Evolutionary conservation across 176 grass and related monocot genomes (phyloP).

Genomic region (Hyparrhenia diplandra): DNA sequence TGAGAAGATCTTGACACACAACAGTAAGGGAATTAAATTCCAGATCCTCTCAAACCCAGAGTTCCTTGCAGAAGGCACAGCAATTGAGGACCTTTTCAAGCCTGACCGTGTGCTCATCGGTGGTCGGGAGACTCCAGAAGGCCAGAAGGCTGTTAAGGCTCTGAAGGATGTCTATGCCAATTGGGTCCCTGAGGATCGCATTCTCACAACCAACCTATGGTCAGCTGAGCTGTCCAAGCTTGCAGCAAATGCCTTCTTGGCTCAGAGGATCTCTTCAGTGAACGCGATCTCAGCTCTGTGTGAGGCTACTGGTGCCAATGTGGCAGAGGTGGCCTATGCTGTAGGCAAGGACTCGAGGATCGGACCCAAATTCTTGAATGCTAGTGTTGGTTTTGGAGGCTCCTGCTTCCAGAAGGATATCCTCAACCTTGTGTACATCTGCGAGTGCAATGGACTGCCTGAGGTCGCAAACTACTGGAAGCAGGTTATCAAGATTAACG

Average conservation of each 20-base stretch:
- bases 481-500: conserved; percentile 69
- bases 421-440: conserved; percentile 68
- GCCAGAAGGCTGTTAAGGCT: conserved; percentile 47
- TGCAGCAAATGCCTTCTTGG: conserved; percentile 67
- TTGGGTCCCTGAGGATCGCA: conserved; percentile 60
- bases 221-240: conserved; percentile 66
- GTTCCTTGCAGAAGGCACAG: conserved; percentile 64
- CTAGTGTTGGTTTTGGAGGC: conserved; percentile 61
- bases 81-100: conserved; percentile 57
- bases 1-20: conserved; percentile 70
- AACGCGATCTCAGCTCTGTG: too few species aligned
- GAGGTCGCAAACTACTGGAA: conserved; percentile 64
- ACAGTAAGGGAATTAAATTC: conserved; percentile 63
- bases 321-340: conserved; percentile 1
- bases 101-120: conserved; percentile 64
- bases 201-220: conserved; percentile 64
- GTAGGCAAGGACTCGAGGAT: conserved; percentile 63
- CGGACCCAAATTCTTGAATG: conserved; percentile 58
- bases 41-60: conserved; percentile 76
- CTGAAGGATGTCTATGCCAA: conserved; percentile 63
- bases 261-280: conserved; percentile 20
- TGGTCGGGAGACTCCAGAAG: conserved; percentile 58
- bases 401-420: conserved; percentile 78
- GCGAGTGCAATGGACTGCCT: conserved; percentile 61
- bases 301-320: too few species aligned